Conservation (phyloP, 2,329 filamentous ascomycete genomes). For the Penicillium sp. region DNA sequence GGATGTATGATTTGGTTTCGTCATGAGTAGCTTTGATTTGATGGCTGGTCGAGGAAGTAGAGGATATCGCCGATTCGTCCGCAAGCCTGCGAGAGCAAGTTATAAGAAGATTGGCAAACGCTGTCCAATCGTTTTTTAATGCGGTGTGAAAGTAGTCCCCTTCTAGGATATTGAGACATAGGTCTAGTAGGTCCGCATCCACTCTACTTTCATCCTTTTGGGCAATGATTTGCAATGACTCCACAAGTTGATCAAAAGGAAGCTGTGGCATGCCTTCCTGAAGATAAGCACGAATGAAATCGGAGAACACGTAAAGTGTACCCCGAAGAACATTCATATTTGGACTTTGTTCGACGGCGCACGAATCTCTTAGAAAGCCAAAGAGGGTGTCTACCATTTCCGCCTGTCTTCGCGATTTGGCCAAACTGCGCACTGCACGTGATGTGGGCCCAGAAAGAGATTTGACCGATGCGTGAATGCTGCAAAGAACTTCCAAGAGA, state of each 20-base stretch:
- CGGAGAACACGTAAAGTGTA: conserved; percentile 42
- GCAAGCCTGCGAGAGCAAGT: conserved; percentile 37
- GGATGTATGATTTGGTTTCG: conserved; percentile 39
- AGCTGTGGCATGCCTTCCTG: conserved; percentile 41
- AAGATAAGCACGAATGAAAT: conserved; percentile 41
- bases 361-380: conserved; percentile 37
- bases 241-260: conserved; percentile 38
- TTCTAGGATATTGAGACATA: conserved; percentile 42
- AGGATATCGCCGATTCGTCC: conserved; percentile 27
- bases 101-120: conserved; percentile 35
- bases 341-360: conserved; percentile 32
- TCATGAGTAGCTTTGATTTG: conserved; percentile 32
- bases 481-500: conserved; percentile 45
- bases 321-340: conserved; percentile 44
- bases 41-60: conserved; percentile 23
- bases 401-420: conserved; percentile 39
- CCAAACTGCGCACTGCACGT: conserved; percentile 43
- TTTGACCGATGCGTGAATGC: conserved; percentile 46
- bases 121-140: conserved; percentile 34
- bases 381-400: conserved; percentile 42
- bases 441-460: conserved; percentile 45
- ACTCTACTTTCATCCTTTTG: conserved; percentile 40
- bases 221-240: conserved; percentile 35
- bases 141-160: conserved; percentile 37
- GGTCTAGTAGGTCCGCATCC: conserved; percentile 42